These are phyloP conservation scores for Talaromyces marneffei DNA, from an alignment of 2,329 filamentous ascomycete species.

Conservation along the genomic window DNA sequence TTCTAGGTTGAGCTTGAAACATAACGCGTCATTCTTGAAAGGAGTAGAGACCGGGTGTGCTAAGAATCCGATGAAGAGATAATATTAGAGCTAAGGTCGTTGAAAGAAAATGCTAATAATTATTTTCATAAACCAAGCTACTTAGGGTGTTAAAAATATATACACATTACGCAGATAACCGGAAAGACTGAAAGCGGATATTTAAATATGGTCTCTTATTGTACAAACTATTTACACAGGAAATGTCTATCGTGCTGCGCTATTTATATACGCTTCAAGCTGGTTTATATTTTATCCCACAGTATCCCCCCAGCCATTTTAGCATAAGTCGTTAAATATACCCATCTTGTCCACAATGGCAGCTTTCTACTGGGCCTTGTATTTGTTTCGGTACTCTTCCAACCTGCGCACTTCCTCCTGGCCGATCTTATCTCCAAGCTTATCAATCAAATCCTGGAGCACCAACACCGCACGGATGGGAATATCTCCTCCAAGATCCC, in stretches of 20 bases:
- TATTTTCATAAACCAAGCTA: background rate
- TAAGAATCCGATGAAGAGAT: background rate
- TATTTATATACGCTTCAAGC: background rate
- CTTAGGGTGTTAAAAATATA: background rate
- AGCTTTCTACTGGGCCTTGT: constrained; percentile 30
- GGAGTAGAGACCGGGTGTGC: background rate
- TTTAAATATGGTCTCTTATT: background rate
- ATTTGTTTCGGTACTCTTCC: constrained; percentile 62
- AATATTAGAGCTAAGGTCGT: background rate
- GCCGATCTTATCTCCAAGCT: constrained; percentile 57
- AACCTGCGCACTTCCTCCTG: constrained; percentile 60
- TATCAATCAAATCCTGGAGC: constrained; percentile 73
- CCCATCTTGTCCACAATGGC: background rate
- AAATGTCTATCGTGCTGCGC: background rate
- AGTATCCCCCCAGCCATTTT: background rate
- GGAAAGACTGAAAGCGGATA: too few relatives aligned
- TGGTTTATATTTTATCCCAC: background rate
- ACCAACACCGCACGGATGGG: constrained; percentile 68
- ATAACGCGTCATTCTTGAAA: background rate
- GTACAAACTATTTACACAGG: background rate
- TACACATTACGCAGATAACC: background rate
- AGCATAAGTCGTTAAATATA: background rate
- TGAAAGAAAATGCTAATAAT: background rate
- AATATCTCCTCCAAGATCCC: constrained; percentile 64
- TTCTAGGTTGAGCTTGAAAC: background rate